Evolutionary conservation across 2,329 filamentous ascomycete genomes (phyloP).

Genomic region (Cladosporium sp.): DNA sequence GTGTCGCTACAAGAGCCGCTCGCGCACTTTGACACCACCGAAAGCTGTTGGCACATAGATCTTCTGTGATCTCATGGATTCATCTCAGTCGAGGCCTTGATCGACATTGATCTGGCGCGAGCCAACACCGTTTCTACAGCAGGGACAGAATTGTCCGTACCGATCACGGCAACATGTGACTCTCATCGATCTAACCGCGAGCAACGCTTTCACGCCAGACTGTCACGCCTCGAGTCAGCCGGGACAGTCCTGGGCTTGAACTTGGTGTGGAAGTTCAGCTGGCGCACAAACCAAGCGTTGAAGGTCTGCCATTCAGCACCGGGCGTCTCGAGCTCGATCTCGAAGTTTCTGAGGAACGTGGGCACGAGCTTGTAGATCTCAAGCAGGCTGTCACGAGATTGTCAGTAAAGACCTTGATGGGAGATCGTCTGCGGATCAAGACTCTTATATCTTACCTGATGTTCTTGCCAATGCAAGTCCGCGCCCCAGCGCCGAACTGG

Average conservation of each 20-base stretch:
- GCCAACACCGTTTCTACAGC: too few species aligned
- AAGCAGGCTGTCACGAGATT: slow-evolving; percentile 33
- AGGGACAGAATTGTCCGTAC: too few species aligned
- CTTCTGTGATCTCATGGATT: too few species aligned
- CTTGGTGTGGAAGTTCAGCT: slow-evolving; percentile 41
- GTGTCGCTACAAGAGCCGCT: slow-evolving; percentile 41
- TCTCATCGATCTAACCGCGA: too few species aligned
- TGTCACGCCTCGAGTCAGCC: slow-evolving; percentile 11
- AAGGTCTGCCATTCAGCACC: slow-evolving; percentile 43
- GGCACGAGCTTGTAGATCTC: slow-evolving; percentile 51
- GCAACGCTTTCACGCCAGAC: slow-evolving; percentile 5
- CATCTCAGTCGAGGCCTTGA: too few species aligned
- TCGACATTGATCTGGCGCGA: too few species aligned
- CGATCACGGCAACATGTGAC: too few species aligned
- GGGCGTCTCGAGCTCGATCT: slow-evolving; percentile 45
- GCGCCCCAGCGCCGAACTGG: slow-evolving; percentile 67
- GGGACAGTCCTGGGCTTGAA: slow-evolving; percentile 34
- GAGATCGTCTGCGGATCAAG: not conserved
- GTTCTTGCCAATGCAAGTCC: slow-evolving; percentile 63
- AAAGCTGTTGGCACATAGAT: not conserved
- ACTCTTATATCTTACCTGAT: slow-evolving; percentile 26
- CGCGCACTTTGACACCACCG: slow-evolving; percentile 4
- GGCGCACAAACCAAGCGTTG: slow-evolving; percentile 54
- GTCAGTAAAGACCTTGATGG: not conserved
- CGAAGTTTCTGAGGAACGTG: slow-evolving; percentile 61